Percentiles rank a stretch among this genome's conserved stretches.
Conservation (phyloP, 306 rosid species). For the Acacia melanoxylon region DNA sequence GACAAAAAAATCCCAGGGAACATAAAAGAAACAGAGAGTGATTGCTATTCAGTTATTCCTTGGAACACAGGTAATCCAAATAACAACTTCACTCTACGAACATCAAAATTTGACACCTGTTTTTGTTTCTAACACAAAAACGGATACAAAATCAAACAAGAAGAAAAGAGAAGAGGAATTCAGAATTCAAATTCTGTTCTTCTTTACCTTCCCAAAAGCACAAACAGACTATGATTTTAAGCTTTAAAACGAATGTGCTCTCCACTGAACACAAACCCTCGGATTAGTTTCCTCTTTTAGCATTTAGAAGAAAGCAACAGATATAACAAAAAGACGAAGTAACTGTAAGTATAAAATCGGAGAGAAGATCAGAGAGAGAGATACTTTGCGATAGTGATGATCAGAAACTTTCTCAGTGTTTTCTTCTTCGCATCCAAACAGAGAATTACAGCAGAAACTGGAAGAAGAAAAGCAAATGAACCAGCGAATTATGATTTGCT, state of each 20-base stretch:
- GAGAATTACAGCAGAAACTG: not conserved
- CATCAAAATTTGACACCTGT: not conserved
- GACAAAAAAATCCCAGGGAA: not conserved
- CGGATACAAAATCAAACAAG: not conserved
- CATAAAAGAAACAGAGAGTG: not conserved
- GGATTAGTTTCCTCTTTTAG: not conserved
- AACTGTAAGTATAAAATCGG: not conserved
- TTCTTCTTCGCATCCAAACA: not conserved
- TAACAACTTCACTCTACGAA: not conserved
- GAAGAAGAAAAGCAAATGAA: not conserved
- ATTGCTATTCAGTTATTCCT: not conserved
- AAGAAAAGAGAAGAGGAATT: not conserved
- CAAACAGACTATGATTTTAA: not conserved
- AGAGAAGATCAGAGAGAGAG: not conserved
- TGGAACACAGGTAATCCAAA: not conserved
- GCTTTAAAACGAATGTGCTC: not conserved
- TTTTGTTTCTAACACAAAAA: not conserved
- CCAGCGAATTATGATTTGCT: not conserved
- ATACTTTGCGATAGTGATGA: not conserved
- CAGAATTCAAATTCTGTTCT: not conserved
- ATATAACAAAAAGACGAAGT: not conserved
- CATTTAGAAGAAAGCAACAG: not conserved
- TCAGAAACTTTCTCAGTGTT: not conserved
- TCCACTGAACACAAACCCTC: not conserved
- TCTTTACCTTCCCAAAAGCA: not conserved